These are phyloP conservation scores for Stephania yunnanensis DNA, from an alignment of 164 flowering plant species.

Conservation along the genomic window DNA sequence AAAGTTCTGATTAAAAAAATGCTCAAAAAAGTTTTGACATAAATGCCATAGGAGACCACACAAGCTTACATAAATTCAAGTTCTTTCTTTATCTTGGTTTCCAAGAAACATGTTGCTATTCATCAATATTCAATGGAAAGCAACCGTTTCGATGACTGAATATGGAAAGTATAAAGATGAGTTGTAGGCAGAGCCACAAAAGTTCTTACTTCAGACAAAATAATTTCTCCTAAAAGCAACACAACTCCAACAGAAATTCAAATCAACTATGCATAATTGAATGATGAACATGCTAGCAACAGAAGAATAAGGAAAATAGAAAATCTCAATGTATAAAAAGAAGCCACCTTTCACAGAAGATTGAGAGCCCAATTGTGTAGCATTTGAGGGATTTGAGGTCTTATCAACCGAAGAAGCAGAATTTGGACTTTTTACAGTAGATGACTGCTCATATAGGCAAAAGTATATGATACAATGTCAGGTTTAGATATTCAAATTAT, in stretches of 20 bases:
- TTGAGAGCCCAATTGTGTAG: constrained; percentile 39
- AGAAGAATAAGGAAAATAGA: neutral
- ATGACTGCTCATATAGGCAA: constrained; percentile 33
- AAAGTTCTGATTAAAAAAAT: too few relatives aligned
- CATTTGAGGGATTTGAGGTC: constrained; percentile 41
- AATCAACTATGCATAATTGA: neutral
- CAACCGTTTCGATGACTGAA: neutral
- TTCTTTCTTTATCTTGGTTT: too few relatives aligned
- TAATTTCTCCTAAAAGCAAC: neutral
- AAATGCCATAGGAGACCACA: too few relatives aligned
- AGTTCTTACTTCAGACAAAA: neutral
- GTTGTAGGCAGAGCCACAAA: neutral
- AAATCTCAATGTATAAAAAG: neutral
- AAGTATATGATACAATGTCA: neutral
- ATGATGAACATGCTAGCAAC: neutral
- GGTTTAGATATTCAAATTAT: neutral
- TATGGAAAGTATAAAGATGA: neutral
- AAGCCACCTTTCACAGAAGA: constrained; percentile 48
- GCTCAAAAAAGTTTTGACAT: too few relatives aligned
- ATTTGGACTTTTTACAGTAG: constrained; percentile 39
- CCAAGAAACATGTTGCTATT: too few relatives aligned
- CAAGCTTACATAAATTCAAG: too few relatives aligned
- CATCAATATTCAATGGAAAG: too few relatives aligned
- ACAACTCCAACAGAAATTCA: neutral
- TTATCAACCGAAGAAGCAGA: constrained; percentile 36